Evolutionary conservation across 805 yeast species (phyloP), one percentile per base, ranked within the genome.

Genomic region (Candida coquimbonensis): DNA sequence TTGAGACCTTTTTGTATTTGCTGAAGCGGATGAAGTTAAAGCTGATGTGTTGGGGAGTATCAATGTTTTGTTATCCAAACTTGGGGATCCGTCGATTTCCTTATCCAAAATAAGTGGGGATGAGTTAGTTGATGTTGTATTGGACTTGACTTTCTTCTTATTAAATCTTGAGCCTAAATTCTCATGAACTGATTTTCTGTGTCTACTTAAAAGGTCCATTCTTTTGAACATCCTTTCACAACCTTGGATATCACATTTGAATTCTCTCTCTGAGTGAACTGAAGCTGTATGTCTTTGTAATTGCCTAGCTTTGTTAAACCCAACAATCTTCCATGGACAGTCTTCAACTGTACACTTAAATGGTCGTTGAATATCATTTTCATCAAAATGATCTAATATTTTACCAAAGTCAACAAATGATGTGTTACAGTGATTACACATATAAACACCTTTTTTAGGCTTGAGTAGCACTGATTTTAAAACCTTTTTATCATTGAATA

Each of bases 191-290:
- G 62, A 54, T 40, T 52, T 52, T 16, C 52, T 49, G 45, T 68
- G 73, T 19, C 73, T 55, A 39, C 63, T 62, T 37, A 64, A 48
- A 14, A 67, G 57, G 42, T 68, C 73, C 39, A 52, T 48, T 47
- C 58, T 64, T 5, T 76, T 66, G 57, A 93, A 91, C 35, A 62
- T 59, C 38, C 96, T 76, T 19, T 73, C 75, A 63, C 99, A 91
- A 4, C 77, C 83, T 9, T 72, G 61, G 91, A 96, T 89, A 32
- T 65, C 56, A 60, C 99, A 91, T 24, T 62, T 62, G 57, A 87
- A 87, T 17, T 66, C 66, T 60, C 57, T 63, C 53, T 50, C 49
- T 44, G 53, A 55, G 39, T 59, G 63, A 8, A 59, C 57, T 0
- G 60, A 53, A 14, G 41, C 39, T 5, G 50, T 44, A 48, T 68